These are phyloP conservation scores for Ochetophila trinervis DNA, from an alignment of 306 rosid species.

Conservation along the genomic window DNA sequence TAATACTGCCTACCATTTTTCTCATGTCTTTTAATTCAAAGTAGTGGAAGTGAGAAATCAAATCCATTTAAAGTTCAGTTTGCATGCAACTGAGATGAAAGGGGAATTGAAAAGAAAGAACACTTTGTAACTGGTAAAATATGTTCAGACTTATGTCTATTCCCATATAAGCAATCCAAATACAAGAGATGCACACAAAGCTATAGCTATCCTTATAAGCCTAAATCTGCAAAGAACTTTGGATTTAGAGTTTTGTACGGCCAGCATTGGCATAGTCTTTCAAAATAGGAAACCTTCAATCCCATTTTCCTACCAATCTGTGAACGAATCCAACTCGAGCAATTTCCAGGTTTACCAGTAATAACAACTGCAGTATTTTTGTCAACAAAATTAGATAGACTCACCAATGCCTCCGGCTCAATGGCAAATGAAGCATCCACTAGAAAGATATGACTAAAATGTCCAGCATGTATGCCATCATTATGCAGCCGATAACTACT, in stretches of 20 bases:
- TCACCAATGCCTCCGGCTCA: slow-evolving; percentile 29
- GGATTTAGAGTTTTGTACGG: background rate
- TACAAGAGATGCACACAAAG: background rate
- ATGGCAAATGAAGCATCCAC: slow-evolving; percentile 34
- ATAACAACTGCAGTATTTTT: slow-evolving; percentile 30
- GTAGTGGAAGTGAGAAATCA: too few relatives aligned
- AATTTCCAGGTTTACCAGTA: slow-evolving; percentile 13
- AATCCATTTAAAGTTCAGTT: too few relatives aligned
- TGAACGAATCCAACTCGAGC: slow-evolving; percentile 21
- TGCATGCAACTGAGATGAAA: too few relatives aligned
- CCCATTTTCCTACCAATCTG: slow-evolving; percentile 26
- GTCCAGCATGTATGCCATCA: slow-evolving; percentile 30
- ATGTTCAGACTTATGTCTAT: too few relatives aligned
- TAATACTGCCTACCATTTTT: too few relatives aligned
- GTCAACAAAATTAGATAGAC: slow-evolving; percentile 24
- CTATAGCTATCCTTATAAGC: background rate
- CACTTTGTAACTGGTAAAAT: too few relatives aligned
- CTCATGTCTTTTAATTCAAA: too few relatives aligned
- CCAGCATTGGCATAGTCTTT: slow-evolving; percentile 22
- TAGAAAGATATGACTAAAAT: slow-evolving; percentile 30
- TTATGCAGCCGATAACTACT: slow-evolving; percentile 28
- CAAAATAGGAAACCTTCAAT: slow-evolving; percentile 27
- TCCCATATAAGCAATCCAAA: too few relatives aligned
- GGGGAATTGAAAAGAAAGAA: too few relatives aligned
- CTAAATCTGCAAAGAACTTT: background rate